Base-by-base conservation (phyloP, 2,329 filamentous ascomycete genomes). In the Curvularia eragrostidis region DNA sequence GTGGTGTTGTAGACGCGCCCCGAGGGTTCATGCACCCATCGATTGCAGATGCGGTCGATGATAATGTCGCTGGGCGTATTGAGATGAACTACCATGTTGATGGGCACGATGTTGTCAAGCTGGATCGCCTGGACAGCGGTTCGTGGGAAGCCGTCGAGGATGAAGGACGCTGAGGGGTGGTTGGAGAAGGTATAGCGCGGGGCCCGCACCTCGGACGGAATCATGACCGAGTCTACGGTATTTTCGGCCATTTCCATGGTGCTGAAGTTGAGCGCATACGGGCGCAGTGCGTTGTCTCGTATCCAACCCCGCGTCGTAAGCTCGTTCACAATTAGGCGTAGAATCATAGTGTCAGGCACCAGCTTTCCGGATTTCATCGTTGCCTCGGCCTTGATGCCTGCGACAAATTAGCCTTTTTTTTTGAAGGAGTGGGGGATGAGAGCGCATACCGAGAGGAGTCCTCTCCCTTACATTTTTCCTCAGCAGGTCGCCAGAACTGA, bases 111-210 rank as follows among this genome's bases (percentile, higher is more conserved):
- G 44, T 82, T 80, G 74, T 96, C 93, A 47, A 98, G 85, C 56
- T 88, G 88, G 41, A 80, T 77, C 26, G 93, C 95, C 78, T 99
- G 95, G 3, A 81, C 74, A 0, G 91, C 90, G 6, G 91, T 99
- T 64, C 95, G 90, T 2, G 95, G 95, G 78, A 98, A 99, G 15
- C 95, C 95, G 75, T 99, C 95, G 52, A 99, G 89, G 63, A 99
- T 90, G 77, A 97, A 98, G 0, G 93, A 97, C 8, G 93, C 92
- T 0, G 87, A 81, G 0, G 93, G 90, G 62, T 89, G 84, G 41
- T 95, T 85, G 48, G 88, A 80, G 69, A 80, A 82, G 28, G 74
- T 75, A 71, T 80, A 83, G 52, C 68, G 72, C 30, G 72, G 64
- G 9, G 70, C 65, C 19, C 72, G 70, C 30, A 81, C 62, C 21